Evolutionary conservation across 2,329 filamentous ascomycete species (phyloP).

Genomic region (Cercospora sesami): DNA sequence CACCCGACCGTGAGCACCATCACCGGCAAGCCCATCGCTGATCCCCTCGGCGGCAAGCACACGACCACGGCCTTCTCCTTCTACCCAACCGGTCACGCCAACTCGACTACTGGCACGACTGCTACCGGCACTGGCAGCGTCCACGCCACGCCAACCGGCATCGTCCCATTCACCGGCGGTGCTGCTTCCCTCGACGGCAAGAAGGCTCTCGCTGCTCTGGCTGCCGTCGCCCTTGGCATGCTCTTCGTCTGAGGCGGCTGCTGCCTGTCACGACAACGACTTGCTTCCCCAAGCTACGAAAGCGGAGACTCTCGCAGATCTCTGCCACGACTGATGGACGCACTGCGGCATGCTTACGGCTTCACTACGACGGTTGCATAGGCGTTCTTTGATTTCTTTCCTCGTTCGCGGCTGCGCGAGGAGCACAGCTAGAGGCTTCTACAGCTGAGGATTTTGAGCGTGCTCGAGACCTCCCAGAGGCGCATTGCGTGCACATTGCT

Average conservation of each 20-base stretch:
- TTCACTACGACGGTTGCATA: constrained; percentile 2
- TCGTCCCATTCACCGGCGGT: constrained; percentile 11
- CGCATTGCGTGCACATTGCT: background rate
- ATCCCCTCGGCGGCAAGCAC: constrained; percentile 3
- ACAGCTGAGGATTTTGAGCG: background rate
- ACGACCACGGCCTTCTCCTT: background rate
- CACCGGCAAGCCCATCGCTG: constrained; percentile 11
- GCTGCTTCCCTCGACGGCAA: constrained; percentile 3
- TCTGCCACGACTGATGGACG: background rate
- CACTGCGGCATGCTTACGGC: background rate
- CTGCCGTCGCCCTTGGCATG: constrained; percentile 9
- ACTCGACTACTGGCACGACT: background rate
- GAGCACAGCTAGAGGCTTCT: background rate
- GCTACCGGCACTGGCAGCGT: background rate
- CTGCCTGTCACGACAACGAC: background rate
- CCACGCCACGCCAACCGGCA: background rate
- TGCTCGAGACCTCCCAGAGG: background rate
- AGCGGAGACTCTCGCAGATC: background rate
- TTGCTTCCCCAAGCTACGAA: background rate
- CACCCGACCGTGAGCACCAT: constrained; percentile 17
- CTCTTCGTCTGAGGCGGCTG: background rate
- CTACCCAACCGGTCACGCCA: constrained; percentile 6
- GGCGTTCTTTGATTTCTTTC: background rate
- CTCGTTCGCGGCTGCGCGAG: background rate
- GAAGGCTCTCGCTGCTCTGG: constrained; percentile 8